Percentiles rank a stretch among this genome's conserved stretches.
These are phyloP conservation scores for Candida gorgasii DNA, from an alignment of 805 yeast species.

Conservation along the genomic window DNA sequence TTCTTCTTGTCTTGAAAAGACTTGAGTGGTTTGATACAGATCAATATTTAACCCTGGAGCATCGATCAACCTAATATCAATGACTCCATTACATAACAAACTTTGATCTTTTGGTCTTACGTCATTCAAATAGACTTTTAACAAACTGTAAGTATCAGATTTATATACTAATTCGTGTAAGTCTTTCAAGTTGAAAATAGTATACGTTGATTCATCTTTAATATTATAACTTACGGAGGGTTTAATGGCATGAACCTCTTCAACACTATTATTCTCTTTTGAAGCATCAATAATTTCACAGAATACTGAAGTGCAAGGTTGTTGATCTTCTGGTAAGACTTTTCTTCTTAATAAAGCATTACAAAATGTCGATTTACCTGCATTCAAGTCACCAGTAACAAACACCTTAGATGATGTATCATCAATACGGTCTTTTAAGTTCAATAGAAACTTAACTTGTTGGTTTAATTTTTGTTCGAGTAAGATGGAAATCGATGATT, in stretches of 20 bases:
- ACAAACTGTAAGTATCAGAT: constrained; percentile 66
- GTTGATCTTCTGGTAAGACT: constrained; percentile 92
- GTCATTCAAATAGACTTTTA: constrained; percentile 84
- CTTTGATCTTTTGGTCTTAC: constrained; percentile 65
- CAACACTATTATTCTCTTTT: constrained; percentile 64
- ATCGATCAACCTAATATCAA: constrained; percentile 89
- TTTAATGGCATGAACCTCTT: constrained; percentile 92
- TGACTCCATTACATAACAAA: constrained; percentile 81
- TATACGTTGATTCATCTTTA: constrained; percentile 66
- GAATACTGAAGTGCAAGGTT: constrained; percentile 95
- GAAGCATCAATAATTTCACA: constrained; percentile 89
- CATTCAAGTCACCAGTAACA: constrained; percentile 94
- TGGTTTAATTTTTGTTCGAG: constrained; percentile 67
- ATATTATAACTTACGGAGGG: constrained; percentile 52
- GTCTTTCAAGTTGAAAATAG: constrained; percentile 50
- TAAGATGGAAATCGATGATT: constrained; percentile 65
- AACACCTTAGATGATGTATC: constrained; percentile 92
- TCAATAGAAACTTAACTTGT: constrained; percentile 64
- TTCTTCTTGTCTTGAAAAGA: constrained; percentile 94
- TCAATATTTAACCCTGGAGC: constrained; percentile 97
- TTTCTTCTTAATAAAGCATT: constrained; percentile 80
- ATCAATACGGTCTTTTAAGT: constrained; percentile 79
- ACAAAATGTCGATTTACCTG: constrained; percentile 96
- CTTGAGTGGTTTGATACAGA: constrained; percentile 90
- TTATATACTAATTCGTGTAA: constrained; percentile 72